Base-by-base conservation (phyloP, 805 yeast species). In the Hanseniaspora thailandica region DNA sequence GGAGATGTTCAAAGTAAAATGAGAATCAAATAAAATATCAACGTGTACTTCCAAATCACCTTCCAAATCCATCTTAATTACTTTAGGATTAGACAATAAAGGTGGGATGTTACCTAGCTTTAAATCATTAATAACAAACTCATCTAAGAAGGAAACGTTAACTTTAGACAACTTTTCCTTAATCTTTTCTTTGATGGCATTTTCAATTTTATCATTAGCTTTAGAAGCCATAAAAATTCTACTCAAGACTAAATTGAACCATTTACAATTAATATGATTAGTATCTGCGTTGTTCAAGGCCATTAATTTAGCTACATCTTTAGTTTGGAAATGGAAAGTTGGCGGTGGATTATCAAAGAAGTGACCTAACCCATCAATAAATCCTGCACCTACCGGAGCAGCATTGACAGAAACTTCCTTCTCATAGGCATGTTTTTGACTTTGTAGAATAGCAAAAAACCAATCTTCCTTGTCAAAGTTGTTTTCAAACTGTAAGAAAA, bases 171-270 rank as follows among this genome's bases (percentile, higher is more conserved):
- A 69, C 66, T 88, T 88, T 59, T 80, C 80, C 56, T 79, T 76
- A 25, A 93, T 74, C 62, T 76, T 82, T 2, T 70, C 67, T 47
- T 76, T 73, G 43, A 89, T 71, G 47, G 72, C 75, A 47, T 74
- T 70, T 48, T 81, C 81, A 60, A 88, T 74, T 13, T 73, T 71
- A 12, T 78, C 79, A 0, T 97, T 88, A 47, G 79, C 74, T 60
- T 88, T 87, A 5, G 86, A 67, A 0, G 87, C 76, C 38, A 93
- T 69, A 61, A 89, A 93, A 12, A 90, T 58, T 55, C 98, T 72
- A 0, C 97, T 97, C 13, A 85, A 59, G 2, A 89, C 57, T 0
- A 96, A 96, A 66, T 93, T 93, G 22, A 93, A 66, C 98, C 97
- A 93, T 61, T 85, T 80, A 0, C 94, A 80, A 22, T 86, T 83